phyloP scores from a whole-genome alignment of 495 filamentous ascomycete species.

The Penicillium lividum region DNA sequence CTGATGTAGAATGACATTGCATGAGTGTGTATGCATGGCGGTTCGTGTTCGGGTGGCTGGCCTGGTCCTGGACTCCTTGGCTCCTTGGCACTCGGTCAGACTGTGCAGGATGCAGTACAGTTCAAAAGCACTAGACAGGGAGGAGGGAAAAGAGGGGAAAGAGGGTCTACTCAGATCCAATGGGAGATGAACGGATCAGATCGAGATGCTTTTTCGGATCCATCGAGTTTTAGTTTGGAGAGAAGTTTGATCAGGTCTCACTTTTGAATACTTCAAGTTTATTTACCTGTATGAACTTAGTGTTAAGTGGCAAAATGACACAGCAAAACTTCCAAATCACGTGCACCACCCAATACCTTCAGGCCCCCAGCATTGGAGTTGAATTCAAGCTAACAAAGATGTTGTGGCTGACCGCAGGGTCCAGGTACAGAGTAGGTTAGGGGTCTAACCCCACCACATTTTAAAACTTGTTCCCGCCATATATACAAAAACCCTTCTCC shows the following conservation, averaged over 20 bases:
- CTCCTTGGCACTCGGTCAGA: neutral
- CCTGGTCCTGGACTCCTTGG: neutral
- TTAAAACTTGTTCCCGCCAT: too few species aligned
- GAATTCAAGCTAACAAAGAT: too few species aligned
- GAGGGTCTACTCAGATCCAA: neutral
- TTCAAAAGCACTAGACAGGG: too few species aligned
- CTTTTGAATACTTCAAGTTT: too few species aligned
- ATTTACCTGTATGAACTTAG: neutral
- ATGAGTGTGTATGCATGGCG: neutral
- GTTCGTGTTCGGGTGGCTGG: neutral
- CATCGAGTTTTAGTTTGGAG: too few species aligned
- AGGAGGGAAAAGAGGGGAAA: neutral
- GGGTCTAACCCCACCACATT: too few species aligned
- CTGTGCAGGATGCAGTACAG: too few species aligned
- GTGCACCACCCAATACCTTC: conserved; percentile 1
- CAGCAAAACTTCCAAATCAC: neutral
- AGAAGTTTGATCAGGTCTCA: too few species aligned
- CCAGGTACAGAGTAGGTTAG: too few species aligned
- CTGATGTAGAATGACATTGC: neutral
- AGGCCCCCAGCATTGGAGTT: neutral
- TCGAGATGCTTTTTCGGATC: neutral
- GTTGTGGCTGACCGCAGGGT: too few species aligned
- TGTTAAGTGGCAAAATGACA: neutral
- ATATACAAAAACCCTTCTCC: too few species aligned
- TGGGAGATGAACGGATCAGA: neutral